These are phyloP conservation scores for Aspergillus sp. DNA, from an alignment of 2,329 filamentous ascomycete species.

Conservation along the genomic window DNA sequence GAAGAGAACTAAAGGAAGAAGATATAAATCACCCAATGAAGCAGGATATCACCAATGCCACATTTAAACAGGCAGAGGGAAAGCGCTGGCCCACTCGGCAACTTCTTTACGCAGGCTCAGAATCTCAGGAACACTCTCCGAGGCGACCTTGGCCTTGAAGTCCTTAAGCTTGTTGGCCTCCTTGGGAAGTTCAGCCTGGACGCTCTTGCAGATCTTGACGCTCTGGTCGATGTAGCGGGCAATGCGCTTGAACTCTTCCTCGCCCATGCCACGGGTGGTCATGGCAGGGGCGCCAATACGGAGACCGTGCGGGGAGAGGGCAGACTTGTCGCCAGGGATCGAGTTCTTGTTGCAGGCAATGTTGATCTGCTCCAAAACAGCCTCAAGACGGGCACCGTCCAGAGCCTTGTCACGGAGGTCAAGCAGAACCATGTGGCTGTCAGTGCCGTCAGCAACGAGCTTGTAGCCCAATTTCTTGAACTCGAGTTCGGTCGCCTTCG, in stretches of 20 bases:
- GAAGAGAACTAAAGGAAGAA: constrained; percentile 8
- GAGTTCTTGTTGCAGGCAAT: constrained; percentile 99
- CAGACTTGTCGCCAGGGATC: constrained; percentile 94
- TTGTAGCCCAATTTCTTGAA: constrained; percentile 65
- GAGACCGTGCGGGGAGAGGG: constrained; percentile 86
- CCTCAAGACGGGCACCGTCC: constrained; percentile 87
- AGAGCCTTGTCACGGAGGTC: constrained; percentile 84
- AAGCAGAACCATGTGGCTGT: constrained; percentile 91
- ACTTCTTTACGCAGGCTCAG: constrained; percentile 83
- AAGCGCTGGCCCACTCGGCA: constrained; percentile 72
- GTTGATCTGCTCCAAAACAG: constrained; percentile 94
- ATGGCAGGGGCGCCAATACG: constrained; percentile 96
- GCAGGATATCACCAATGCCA: neutral
- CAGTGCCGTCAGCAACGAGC: constrained; percentile 87
- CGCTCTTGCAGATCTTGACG: constrained; percentile 82
- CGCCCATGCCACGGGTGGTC: constrained; percentile 89
- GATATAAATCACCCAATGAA: neutral
- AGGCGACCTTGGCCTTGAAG: constrained; percentile 87
- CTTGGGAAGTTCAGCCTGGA: constrained; percentile 80
- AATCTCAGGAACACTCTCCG: constrained; percentile 72
- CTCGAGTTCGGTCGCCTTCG: constrained; percentile 75
- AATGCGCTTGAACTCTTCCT: constrained; percentile 85
- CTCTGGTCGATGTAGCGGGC: constrained; percentile 79
- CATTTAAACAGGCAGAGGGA: constrained; percentile 67
- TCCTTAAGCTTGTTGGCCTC: constrained; percentile 99